phyloP scores from a whole-genome alignment of 345 rosid species.

The Zanthoxylum bungeanum region DNA sequence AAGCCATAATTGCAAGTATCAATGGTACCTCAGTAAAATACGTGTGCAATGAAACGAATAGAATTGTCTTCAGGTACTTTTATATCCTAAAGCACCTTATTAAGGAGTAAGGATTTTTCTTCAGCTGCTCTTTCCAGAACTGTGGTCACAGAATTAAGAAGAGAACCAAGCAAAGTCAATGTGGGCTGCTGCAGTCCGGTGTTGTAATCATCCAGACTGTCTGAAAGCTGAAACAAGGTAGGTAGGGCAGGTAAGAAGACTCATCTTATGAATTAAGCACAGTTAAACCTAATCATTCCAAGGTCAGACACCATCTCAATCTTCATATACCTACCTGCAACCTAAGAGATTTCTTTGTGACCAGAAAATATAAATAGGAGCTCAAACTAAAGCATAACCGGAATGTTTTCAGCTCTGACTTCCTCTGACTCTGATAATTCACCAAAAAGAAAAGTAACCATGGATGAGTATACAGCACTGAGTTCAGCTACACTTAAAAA shows the following conservation, averaged over 20 bases:
- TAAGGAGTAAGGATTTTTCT: constrained; percentile 76
- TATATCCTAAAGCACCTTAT: constrained; percentile 46
- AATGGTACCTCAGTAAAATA: neutral
- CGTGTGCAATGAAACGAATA: neutral
- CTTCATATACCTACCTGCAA: constrained; percentile 53
- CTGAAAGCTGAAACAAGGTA: constrained; percentile 48
- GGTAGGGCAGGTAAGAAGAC: constrained; percentile 8
- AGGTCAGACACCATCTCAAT: constrained; percentile 7
- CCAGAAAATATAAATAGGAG: constrained; percentile 77
- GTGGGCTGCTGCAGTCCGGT: constrained; percentile 70
- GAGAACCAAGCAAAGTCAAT: constrained; percentile 52
- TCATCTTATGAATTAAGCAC: neutral
- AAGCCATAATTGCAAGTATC: constrained; percentile 8
- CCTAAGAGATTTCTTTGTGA: constrained; percentile 70
- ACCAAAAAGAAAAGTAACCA: constrained; percentile 6
- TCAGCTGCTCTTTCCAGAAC: constrained; percentile 85
- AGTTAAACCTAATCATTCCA: neutral
- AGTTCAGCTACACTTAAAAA: neutral
- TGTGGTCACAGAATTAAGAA: constrained; percentile 58
- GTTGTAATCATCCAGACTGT: constrained; percentile 34
- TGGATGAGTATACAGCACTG: neutral
- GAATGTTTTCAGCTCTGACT: constrained; percentile 51
- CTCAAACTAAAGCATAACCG: constrained; percentile 71
- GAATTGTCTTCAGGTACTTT: neutral
- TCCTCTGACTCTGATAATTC: constrained; percentile 49